Evolutionary conservation across 1,139 yeast species (phyloP).

Genomic region (Candida neerlandica): DNA sequence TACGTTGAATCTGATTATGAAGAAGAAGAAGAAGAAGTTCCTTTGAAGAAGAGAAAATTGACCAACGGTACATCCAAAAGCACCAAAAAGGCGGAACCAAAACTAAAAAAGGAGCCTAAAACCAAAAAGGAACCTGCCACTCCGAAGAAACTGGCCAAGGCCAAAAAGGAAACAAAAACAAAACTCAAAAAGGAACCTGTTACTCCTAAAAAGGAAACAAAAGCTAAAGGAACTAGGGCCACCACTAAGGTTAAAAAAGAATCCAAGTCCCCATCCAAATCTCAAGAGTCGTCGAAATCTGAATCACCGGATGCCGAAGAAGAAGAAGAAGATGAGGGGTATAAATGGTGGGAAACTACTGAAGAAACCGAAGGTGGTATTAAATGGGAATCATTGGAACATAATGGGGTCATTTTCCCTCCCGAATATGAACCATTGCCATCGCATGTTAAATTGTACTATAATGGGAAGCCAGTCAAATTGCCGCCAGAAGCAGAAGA

Average conservation of each 20-base stretch:
- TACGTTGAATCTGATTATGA: slow-evolving; percentile 4
- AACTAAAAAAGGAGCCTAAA: slow-evolving; percentile 1
- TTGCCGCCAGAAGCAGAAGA: slow-evolving; percentile 88
- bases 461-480: slow-evolving; percentile 72
- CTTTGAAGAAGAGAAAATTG: slow-evolving; percentile 9
- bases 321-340: slow-evolving; percentile 60
- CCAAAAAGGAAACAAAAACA: slow-evolving; percentile 1
- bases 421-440: slow-evolving; percentile 91
- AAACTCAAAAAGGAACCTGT: slow-evolving; percentile 8
- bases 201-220: slow-evolving; percentile 9
- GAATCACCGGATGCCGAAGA: slow-evolving; percentile 17
- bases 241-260: slow-evolving; percentile 8
- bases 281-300: slow-evolving; percentile 10
- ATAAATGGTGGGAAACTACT: slow-evolving; percentile 86
- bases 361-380: slow-evolving; percentile 61
- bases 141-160: slow-evolving; percentile 5
- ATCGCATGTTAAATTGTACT: slow-evolving; percentile 69
- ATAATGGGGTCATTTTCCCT: slow-evolving; percentile 91
- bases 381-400: slow-evolving; percentile 86
- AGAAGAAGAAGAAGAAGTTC: slow-evolving; percentile 3
- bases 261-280: slow-evolving; percentile 5
- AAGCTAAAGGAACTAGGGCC: slow-evolving; percentile 3
- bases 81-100: slow-evolving; percentile 5
- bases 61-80: slow-evolving; percentile 8
- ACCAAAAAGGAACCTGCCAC: slow-evolving; percentile 6